These are phyloP conservation scores for Colletotrichum sp. DNA, from an alignment of 2,329 filamentous ascomycete genomes.

Conservation along the genomic window DNA sequence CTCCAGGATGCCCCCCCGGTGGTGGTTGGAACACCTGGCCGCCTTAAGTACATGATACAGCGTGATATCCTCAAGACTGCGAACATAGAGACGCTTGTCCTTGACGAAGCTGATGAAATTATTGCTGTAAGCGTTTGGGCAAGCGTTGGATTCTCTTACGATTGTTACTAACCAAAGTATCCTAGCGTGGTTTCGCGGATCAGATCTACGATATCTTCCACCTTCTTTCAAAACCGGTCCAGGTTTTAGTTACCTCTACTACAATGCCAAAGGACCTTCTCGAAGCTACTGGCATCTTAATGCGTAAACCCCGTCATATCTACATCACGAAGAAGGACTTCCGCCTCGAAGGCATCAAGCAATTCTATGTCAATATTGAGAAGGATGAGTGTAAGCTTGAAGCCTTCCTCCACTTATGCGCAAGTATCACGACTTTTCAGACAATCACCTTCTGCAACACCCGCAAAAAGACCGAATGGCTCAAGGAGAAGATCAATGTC, in stretches of 20 bases:
- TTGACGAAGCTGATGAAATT: constrained; percentile 99
- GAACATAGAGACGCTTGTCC: constrained; percentile 99
- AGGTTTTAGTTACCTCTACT: constrained; percentile 96
- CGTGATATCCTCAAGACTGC: constrained; percentile 96
- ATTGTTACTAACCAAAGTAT: background rate
- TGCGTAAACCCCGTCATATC: constrained; percentile 98
- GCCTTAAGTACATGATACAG: constrained; percentile 99
- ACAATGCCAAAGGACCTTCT: constrained; percentile 99
- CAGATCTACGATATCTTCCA: constrained; percentile 99
- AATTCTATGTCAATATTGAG: constrained; percentile 99
- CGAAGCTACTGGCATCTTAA: constrained; percentile 99
- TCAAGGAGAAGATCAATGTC: constrained; percentile 97
- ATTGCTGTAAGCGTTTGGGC: constrained; percentile 70
- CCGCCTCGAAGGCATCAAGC: constrained; percentile 99
- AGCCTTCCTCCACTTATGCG: constrained; percentile 97
- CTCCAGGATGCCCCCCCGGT: constrained; percentile 95
- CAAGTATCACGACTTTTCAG: constrained; percentile 99
- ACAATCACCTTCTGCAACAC: constrained; percentile 99
- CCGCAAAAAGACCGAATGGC: constrained; percentile 99
- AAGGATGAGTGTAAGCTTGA: constrained; percentile 99
- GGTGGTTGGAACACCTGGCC: constrained; percentile 95
- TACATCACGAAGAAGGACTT: constrained; percentile 99
- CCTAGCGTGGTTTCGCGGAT: constrained; percentile 94
- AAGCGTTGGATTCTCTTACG: constrained; percentile 36
- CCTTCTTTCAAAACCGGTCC: constrained; percentile 94